Evolutionary conservation across 2,329 filamentous ascomycete genomes (phyloP).

Genomic region (Pleoardoris graminearum): DNA sequence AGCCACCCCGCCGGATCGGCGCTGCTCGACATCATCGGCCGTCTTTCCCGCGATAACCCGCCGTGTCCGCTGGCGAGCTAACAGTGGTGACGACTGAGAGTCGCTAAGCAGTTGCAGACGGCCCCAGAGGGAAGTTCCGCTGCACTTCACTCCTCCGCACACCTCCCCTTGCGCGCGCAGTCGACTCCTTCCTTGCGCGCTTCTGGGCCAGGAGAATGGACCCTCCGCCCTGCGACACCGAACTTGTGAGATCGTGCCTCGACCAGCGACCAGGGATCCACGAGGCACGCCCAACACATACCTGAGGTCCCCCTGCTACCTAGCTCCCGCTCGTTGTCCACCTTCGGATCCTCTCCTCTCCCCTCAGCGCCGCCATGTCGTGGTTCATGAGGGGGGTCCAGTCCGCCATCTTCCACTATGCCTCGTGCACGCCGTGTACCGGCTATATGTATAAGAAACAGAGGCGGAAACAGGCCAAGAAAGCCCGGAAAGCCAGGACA

Average conservation of each 20-base stretch:
- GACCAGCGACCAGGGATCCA: slow-evolving; percentile 13
- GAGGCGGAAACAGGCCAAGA: slow-evolving; percentile 70
- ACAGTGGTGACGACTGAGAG: neutral
- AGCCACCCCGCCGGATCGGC: neutral
- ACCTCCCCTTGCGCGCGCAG: slow-evolving; percentile 1
- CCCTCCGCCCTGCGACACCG: slow-evolving; percentile 22
- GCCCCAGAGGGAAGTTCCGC: slow-evolving; percentile 3
- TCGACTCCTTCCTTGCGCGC: slow-evolving; percentile 11
- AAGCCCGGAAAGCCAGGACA: slow-evolving; percentile 67
- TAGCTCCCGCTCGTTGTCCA: slow-evolving; percentile 5
- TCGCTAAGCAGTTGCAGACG: slow-evolving; percentile 6
- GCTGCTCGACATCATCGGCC: slow-evolving; percentile 8
- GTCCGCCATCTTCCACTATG: slow-evolving; percentile 76
- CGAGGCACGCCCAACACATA: slow-evolving; percentile 4
- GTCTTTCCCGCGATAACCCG: neutral
- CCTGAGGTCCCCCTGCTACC: slow-evolving; percentile 1
- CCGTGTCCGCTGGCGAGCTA: slow-evolving; percentile 3
- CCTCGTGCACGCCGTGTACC: slow-evolving; percentile 78
- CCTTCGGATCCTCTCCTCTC: neutral
- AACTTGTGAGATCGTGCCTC: slow-evolving; percentile 25
- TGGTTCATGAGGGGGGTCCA: slow-evolving; percentile 60
- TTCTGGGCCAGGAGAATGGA: slow-evolving; percentile 15
- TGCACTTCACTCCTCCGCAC: slow-evolving; percentile 1
- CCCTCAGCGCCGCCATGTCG: slow-evolving; percentile 33
- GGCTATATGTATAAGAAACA: slow-evolving; percentile 71